Base-by-base conservation (phyloP, 1,139 yeast genomes). In the Pneumocystis sp. region DNA sequence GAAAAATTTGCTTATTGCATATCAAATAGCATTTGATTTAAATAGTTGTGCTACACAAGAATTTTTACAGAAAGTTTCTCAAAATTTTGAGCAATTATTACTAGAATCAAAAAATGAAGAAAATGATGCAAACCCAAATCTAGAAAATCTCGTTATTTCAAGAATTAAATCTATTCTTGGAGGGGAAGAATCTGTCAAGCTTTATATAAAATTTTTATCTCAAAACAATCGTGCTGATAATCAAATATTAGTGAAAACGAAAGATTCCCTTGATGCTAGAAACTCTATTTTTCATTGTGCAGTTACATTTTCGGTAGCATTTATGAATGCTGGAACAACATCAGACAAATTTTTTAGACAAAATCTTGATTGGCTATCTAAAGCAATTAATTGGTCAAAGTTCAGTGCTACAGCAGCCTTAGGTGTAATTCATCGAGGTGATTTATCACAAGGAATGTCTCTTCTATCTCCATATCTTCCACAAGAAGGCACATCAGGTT, bases 331-430 rank as follows among this genome's bases (percentile, higher is more conserved):
- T 42, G 98, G 98, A 68, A 95, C 99, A 12, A 89, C 97, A 31
- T 95, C 90, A 71, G 97, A 93, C 75, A 85, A 93, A 1, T 93
- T 93, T 73, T 88, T 93, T 76, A 82, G 96, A 75, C 83, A 87
- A 63, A 93, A 93, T 73, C 80, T 91, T 71, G 97, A 93, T 73
- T 95, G 97, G 97, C 81, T 93, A 70, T 96, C 96, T 56, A 89
- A 90, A 77, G 97, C 98, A 15, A 86, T 95, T 64, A 91, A 91
- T 76, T 93, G 99, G 99, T 91, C 97, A 8, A 93, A 93, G 74
- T 93, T 93, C 74, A 85, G 96, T 0, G 97, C 98, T 6, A 93
- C 98, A 40, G 98, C 98, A 25, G 97, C 97, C 17, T 80, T 95
- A 67, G 99, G 99, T 74, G 98, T 93, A 44, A 91, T 93, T 71